Percentiles rank a stretch among this genome's conserved stretches.
Conservation (phyloP, 768 basidiomycete genomes). For the Arthromyces matolae region DNA sequence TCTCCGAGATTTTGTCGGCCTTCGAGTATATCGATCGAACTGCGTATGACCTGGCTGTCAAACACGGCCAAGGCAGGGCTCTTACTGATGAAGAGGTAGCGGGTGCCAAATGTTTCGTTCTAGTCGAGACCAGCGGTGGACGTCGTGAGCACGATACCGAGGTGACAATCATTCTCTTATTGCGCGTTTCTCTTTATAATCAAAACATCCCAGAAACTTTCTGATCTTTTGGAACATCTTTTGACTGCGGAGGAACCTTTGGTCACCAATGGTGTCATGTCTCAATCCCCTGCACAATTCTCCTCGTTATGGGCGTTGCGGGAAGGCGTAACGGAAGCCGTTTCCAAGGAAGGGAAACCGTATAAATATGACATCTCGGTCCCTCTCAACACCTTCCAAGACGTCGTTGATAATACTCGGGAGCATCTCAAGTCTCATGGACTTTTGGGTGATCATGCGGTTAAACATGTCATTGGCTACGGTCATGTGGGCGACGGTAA, state of each 20-base stretch:
- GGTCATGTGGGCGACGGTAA: constrained; percentile 96
- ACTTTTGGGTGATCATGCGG: constrained; percentile 64
- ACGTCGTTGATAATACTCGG: constrained; percentile 77
- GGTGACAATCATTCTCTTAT: constrained; percentile 35
- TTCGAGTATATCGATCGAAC: constrained; percentile 95
- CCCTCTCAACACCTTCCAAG: constrained; percentile 82
- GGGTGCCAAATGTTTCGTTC: constrained; percentile 82
- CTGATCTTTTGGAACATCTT: constrained; percentile 70
- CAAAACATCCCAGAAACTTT: constrained; percentile 69
- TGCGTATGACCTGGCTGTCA: constrained; percentile 78
- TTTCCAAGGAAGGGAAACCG: constrained; percentile 88
- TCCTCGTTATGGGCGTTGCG: constrained; percentile 87
- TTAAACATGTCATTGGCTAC: constrained; percentile 87
- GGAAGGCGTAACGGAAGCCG: constrained; percentile 88
- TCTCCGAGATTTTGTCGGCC: constrained; percentile 94
- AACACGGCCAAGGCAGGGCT: constrained; percentile 77
- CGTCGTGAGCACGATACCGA: constrained; percentile 91
- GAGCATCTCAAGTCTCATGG: constrained; percentile 68
- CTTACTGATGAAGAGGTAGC: constrained; percentile 70
- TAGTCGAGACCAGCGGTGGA: constrained; percentile 93
- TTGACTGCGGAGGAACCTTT: constrained; percentile 69
- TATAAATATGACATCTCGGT: constrained; percentile 98
- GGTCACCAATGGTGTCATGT: constrained; percentile 86
- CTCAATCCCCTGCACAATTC: constrained; percentile 89
- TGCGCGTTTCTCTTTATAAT: not conserved